Percentiles rank a stretch among this genome's conserved stretches.
These are phyloP conservation scores for Penicillium palitans DNA, from an alignment of 2,329 filamentous ascomycete species.

Conservation along the genomic window DNA sequence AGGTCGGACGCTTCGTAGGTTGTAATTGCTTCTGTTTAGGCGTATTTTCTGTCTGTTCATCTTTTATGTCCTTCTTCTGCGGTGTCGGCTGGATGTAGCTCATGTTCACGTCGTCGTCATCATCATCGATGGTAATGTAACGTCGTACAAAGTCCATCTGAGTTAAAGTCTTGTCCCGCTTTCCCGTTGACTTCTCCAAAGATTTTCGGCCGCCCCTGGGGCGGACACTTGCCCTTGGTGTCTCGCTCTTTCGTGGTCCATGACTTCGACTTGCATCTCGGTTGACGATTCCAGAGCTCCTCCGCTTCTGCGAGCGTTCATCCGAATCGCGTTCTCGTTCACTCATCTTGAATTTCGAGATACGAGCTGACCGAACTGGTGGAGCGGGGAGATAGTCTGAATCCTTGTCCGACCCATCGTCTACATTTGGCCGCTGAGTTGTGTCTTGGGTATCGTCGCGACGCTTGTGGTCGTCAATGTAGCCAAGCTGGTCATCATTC, in stretches of 20 bases:
- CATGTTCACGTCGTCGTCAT: constrained; percentile 34
- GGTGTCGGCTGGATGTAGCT: constrained; percentile 33
- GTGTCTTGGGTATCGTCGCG: constrained; percentile 3
- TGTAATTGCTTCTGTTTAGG: not conserved
- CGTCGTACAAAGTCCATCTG: constrained; percentile 46
- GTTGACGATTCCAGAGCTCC: constrained; percentile 8
- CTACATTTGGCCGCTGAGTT: constrained; percentile 27
- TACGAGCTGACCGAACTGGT: constrained; percentile 13
- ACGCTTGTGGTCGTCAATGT: constrained; percentile 27
- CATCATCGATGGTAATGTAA: constrained; percentile 36
- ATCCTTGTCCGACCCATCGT: constrained; percentile 29
- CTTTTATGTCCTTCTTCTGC: constrained; percentile 10
- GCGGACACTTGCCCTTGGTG: constrained; percentile 23
- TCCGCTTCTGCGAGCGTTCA: constrained; percentile 21
- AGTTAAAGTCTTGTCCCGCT: constrained; percentile 42
- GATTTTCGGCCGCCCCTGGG: constrained; percentile 25
- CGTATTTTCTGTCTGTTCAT: not conserved
- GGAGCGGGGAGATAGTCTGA: constrained; percentile 21
- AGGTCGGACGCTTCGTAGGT: not conserved
- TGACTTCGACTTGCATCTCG: constrained; percentile 9
- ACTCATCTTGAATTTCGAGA: constrained; percentile 13
- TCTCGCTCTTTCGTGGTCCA: constrained; percentile 19
- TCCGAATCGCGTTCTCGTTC: not conserved
- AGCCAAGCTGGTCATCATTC: constrained; percentile 34
- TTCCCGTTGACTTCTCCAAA: constrained; percentile 24